These are phyloP conservation scores for Colletotrichum musae DNA, from an alignment of 2,329 filamentous ascomycete genomes.

Conservation along the genomic window DNA sequence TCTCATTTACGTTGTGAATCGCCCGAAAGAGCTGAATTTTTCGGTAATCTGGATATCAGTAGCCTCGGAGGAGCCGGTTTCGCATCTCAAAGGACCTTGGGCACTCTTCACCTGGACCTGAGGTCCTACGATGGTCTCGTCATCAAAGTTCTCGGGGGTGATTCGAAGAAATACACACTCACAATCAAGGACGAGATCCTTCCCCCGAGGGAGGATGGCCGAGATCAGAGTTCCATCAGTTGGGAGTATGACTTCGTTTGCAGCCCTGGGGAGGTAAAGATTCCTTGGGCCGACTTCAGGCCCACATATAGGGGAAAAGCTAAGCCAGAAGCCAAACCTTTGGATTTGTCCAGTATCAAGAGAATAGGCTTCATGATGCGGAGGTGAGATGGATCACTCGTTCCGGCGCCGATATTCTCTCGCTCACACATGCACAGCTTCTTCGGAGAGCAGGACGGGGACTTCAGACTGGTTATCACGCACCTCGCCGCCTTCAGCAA, in stretches of 20 bases:
- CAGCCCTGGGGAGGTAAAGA: conserved; percentile 59
- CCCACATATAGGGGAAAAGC: conserved; percentile 81
- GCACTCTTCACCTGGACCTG: conserved; percentile 74
- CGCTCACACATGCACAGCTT: conserved; percentile 67
- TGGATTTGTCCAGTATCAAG: conserved; percentile 74
- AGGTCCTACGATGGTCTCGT: conserved; percentile 73
- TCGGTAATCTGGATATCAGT: conserved; percentile 79
- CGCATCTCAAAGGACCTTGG: conserved; percentile 80
- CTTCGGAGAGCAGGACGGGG: conserved; percentile 80
- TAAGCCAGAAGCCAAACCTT: conserved; percentile 69
- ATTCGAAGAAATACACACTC: conserved; percentile 80
- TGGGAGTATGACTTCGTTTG: conserved; percentile 80
- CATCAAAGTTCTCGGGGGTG: conserved; percentile 66
- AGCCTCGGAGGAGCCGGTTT: conserved; percentile 87
- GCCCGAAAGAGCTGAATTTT: conserved; percentile 68
- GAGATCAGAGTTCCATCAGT: conserved; percentile 79
- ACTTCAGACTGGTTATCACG: conserved; percentile 70
- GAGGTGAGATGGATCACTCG: conserved; percentile 68
- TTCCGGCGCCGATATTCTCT: not conserved
- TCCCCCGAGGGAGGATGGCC: conserved; percentile 70
- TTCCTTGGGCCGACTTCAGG: conserved; percentile 76
- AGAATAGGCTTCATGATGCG: conserved; percentile 84
- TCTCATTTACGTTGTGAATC: conserved; percentile 61
- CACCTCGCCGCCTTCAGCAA: conserved; percentile 37
- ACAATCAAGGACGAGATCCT: conserved; percentile 80